phyloP scores from a whole-genome alignment of 2,329 filamentous ascomycete species.

The Tricladium varicosporioides region DNA sequence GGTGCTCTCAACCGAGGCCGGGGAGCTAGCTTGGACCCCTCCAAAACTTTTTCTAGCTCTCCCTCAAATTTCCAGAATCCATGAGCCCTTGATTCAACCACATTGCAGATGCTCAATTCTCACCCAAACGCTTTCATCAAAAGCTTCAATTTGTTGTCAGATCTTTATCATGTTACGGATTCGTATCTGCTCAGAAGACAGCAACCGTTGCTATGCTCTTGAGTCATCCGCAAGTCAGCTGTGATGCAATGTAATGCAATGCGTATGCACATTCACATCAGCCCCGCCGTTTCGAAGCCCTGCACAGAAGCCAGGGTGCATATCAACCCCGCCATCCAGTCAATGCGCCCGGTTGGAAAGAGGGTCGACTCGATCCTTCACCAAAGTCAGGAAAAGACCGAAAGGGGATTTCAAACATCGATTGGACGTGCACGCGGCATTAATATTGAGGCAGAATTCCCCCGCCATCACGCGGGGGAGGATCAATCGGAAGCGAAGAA shows the following conservation, averaged over 20 bases:
- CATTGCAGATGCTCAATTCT: background rate
- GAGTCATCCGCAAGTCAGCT: background rate
- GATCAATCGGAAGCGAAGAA: background rate
- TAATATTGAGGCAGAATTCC: background rate
- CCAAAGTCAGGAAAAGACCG: background rate
- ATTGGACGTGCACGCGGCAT: background rate
- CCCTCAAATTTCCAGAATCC: background rate
- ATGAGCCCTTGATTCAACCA: background rate
- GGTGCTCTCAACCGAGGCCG: background rate
- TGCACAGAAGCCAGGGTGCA: slow-evolving; percentile 1
- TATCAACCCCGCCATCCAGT: slow-evolving; percentile 1
- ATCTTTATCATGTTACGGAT: background rate
- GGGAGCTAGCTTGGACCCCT: background rate
- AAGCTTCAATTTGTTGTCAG: background rate
- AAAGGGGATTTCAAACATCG: background rate
- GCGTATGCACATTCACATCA: slow-evolving; percentile 8
- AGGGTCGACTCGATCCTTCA: background rate
- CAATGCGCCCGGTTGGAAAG: background rate
- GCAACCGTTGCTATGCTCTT: slow-evolving; percentile 7
- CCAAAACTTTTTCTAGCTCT: background rate
- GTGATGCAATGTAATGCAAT: slow-evolving; percentile 5
- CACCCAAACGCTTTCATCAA: background rate
- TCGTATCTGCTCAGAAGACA: background rate
- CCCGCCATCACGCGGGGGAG: background rate
- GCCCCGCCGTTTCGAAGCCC: slow-evolving; percentile 7